Evolutionary conservation across 140 eudicot species (phyloP).

Genomic region (Flaveria floridana): DNA sequence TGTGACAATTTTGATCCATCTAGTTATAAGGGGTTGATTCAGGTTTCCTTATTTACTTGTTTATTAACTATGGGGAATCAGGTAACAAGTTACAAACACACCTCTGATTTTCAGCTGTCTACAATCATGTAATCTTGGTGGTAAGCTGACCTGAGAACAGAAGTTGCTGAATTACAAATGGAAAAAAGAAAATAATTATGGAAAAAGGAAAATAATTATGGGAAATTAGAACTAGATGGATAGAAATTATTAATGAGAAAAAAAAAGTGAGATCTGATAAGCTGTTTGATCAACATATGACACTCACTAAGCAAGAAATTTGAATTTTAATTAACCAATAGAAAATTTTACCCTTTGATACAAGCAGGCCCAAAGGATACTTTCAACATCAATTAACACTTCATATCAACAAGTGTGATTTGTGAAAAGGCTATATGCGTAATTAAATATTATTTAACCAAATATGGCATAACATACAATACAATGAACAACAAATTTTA

Average conservation of each 20-base stretch:
- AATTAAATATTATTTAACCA: not conserved
- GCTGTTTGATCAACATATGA: not conserved
- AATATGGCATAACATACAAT: not conserved
- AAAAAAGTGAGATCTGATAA: not conserved
- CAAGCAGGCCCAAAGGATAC: not conserved
- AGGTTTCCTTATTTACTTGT: not conserved
- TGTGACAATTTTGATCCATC: not conserved
- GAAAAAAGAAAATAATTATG: not conserved
- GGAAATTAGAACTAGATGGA: not conserved
- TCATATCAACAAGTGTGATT: not conserved
- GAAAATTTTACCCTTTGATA: not conserved
- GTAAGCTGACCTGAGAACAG: constrained; percentile 47
- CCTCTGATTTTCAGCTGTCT: constrained; percentile 29
- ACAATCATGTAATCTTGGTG: constrained; percentile 40
- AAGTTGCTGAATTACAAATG: constrained; percentile 24
- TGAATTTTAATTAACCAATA: not conserved
- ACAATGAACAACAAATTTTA: not conserved
- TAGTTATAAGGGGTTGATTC: constrained; percentile 7
- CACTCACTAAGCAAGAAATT: not conserved
- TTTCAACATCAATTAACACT: not conserved
- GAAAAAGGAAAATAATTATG: not conserved
- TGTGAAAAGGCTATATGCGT: not conserved
- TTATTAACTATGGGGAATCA: not conserved
- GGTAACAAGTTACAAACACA: constrained; percentile 4
- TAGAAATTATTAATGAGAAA: not conserved